Percentiles rank a stretch among this genome's conserved stretches.
Conservation (phyloP, 129 eudicot genomes). For the Deinandra increscens region DNA sequence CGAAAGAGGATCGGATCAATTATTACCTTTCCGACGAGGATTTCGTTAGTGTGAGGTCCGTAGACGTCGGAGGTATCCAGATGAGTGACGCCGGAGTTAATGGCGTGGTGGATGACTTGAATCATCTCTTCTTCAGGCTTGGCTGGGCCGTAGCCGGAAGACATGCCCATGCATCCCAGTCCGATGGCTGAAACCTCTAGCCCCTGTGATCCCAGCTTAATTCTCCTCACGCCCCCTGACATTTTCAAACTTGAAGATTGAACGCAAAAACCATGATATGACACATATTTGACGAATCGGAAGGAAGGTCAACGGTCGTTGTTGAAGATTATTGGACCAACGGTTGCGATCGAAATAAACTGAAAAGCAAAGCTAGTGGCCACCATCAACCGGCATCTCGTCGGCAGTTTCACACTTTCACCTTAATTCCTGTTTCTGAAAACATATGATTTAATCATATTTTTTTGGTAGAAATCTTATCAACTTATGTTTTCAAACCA, state of each 20-base stretch:
- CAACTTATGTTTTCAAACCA: too few species aligned
- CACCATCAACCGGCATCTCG: too few species aligned
- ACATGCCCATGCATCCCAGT: slow-evolving; percentile 57
- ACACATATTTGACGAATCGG: background rate
- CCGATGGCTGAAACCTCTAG: slow-evolving; percentile 49
- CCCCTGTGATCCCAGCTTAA: slow-evolving; percentile 53
- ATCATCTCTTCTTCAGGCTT: slow-evolving; percentile 52
- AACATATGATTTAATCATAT: too few species aligned
- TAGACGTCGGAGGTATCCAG: slow-evolving; percentile 55
- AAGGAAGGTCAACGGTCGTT: background rate
- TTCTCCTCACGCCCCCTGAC: slow-evolving; percentile 12
- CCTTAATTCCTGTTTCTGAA: too few species aligned
- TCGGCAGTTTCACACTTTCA: too few species aligned
- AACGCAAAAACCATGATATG: background rate
- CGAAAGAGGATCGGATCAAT: too few species aligned
- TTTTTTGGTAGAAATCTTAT: too few species aligned
- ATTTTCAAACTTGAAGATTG: background rate
- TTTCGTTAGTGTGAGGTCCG: slow-evolving; percentile 54
- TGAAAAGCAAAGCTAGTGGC: background rate
- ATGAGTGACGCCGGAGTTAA: slow-evolving; percentile 46
- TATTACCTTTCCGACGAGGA: slow-evolving; percentile 46
- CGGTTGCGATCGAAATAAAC: too few species aligned
- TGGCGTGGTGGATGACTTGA: slow-evolving; percentile 50
- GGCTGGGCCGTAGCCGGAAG: slow-evolving; percentile 34
- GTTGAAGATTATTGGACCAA: background rate